Evolutionary conservation across 2,329 filamentous ascomycete species (phyloP).

Genomic region (Venturia pyrina): DNA sequence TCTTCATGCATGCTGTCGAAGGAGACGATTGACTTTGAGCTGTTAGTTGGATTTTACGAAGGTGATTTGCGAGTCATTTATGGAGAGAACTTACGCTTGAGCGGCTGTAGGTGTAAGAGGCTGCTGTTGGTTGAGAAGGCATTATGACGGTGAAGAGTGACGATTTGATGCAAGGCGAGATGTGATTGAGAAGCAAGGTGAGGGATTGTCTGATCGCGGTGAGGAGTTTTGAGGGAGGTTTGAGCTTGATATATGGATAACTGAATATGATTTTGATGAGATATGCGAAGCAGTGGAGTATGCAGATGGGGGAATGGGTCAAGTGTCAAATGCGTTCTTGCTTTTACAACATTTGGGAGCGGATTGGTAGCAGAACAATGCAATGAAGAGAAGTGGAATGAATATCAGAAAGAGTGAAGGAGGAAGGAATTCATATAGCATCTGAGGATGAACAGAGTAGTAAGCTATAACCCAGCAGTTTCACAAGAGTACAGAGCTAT

Average conservation of each 20-base stretch:
- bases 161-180: neutral
- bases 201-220: neutral
- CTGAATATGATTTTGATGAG: neutral
- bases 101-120: neutral
- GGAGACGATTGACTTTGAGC: neutral
- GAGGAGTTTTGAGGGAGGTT: neutral
- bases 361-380: neutral
- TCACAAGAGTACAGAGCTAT: neutral
- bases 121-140: conserved; percentile 1
- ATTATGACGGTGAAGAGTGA: neutral
- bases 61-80: neutral
- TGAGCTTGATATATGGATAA: neutral
- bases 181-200: neutral
- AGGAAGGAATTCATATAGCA: neutral
- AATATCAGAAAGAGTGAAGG: neutral
- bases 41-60: neutral
- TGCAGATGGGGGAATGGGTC: neutral
- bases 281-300: neutral
- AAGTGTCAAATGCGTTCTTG: no score
- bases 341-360: neutral
- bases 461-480: neutral
- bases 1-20: conserved; percentile 6
- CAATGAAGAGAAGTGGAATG: neutral
- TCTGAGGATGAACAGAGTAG: neutral
- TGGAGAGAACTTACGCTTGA: conserved; percentile 3